Base-by-base conservation (phyloP, 1,139 yeast genomes). In the Kurtzmaniella quercitrusa region DNA sequence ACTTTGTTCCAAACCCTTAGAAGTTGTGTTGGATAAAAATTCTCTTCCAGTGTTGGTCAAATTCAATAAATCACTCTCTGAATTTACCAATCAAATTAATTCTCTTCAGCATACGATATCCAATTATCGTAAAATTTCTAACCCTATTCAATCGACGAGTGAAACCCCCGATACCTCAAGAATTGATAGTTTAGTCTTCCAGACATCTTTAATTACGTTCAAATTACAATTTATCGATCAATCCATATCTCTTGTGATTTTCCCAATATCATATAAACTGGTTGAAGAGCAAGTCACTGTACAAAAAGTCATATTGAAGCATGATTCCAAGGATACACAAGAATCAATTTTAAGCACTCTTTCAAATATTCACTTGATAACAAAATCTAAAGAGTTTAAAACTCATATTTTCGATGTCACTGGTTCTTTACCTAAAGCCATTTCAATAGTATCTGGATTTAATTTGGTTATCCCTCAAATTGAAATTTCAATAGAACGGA, bases 1-100 rank as follows among this genome's bases (percentile, higher is more conserved):
- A 0, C 59, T 79, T 23, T 59, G 77, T 31, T 70, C 82, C 0
- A 80, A 80, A 48, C 57, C 62, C 0, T 69, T 75, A 0, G 38
- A 43, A 2, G 14, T 77, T 1, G 47, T 56, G n/a, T 45, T 79
- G 9, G 70, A 73, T 42, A 39, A 55, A 2, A 43, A 49, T 14
- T 54, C 50, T 37, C 51, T 55, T 27, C 46, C 51, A 39, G 53
- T 50, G 14, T 46, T 59, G 27, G 38, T 48, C 3, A 55, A 55
- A 41, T 56, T 55, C 11, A 12, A 36, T 17, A 18, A 36, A 5
- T 19, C 27, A 11, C 14, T 36, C 16, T 12, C 25, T 21, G 38
- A 19, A 11, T 19, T 36, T 10, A 12, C 21, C 16, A 15, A 12
- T 8, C 23, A 36, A 19, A 4, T 36, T 21, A 36, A 19, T 10